Evolutionary conservation across 805 yeast genomes (phyloP).

Genomic region (Grigorovia jiainica): DNA sequence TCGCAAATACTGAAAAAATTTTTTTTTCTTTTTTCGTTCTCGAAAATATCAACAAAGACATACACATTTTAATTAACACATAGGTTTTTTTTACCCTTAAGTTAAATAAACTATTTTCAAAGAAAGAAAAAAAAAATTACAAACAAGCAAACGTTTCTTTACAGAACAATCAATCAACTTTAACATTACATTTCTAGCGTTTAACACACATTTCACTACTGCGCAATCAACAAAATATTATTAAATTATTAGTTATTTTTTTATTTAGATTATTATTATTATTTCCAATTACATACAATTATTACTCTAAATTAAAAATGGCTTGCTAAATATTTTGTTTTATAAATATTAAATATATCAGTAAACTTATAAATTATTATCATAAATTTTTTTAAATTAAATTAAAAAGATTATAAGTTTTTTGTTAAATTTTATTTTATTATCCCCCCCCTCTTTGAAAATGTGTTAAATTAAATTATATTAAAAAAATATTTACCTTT

Average conservation of each 20-base stretch:
- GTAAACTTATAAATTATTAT: conserved; percentile 4
- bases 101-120: not conserved
- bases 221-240: conserved; percentile 15
- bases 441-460: not conserved
- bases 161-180: conserved; percentile 1
- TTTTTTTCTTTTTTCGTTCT: too few relatives aligned
- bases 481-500: not conserved
- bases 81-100: too few relatives aligned
- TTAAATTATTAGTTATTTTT: conserved; percentile 5
- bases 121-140: not conserved
- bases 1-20: too few relatives aligned
- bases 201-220: conserved; percentile 5
- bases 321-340: conserved; percentile 19
- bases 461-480: conserved; percentile 2
- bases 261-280: conserved; percentile 4
- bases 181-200: conserved; percentile 2
- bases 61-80: too few relatives aligned
- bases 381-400: not conserved
- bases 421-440: conserved; percentile 1
- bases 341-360: conserved; percentile 1
- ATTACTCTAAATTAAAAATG: conserved; percentile 12
- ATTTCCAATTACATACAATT: not conserved
- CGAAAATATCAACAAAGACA: too few relatives aligned
- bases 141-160: not conserved
- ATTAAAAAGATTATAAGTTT: conserved; percentile 1